Conservation (phyloP, 2,329 filamentous ascomycete genomes). For the Diaporthe sp. region DNA sequence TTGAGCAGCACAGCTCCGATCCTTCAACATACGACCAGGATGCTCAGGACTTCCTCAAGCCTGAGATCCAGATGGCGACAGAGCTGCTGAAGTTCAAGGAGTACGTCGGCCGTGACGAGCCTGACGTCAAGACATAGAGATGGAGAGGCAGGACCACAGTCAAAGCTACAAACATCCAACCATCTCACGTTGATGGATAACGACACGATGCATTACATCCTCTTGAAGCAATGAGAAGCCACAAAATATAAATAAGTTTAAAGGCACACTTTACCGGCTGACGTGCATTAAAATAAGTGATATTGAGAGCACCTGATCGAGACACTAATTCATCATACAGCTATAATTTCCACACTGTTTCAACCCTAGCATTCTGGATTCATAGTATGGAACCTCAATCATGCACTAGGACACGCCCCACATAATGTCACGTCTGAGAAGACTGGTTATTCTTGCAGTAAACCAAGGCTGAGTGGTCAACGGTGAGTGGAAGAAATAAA, state of each 20-base stretch:
- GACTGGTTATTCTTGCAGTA: background rate
- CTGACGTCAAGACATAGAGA: constrained; percentile 91
- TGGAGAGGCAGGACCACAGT: background rate
- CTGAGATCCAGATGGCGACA: constrained; percentile 88
- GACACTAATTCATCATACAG: background rate
- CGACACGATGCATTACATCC: background rate
- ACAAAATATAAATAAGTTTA: background rate
- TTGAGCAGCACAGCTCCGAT: constrained; percentile 94
- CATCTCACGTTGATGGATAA: constrained; percentile 18
- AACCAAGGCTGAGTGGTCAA: background rate
- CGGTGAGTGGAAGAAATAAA: background rate
- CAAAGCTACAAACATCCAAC: constrained; percentile 17
- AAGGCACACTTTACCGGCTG: background rate
- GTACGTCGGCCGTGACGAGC: constrained; percentile 91
- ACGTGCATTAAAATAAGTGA: background rate
- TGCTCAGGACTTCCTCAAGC: constrained; percentile 94
- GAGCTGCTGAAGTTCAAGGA: constrained; percentile 93
- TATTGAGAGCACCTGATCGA: background rate
- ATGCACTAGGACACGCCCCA: too few species aligned
- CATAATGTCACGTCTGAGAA: background rate
- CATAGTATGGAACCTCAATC: too few species aligned
- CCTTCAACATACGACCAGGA: constrained; percentile 82
- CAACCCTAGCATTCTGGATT: background rate
- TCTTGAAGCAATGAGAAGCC: background rate
- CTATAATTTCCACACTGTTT: background rate